A percentile compares a stretch with the other conserved stretches of the same genome.
phyloP scores from a whole-genome alignment of 768 basidiomycete genomes.

The Lactarius tabidus region DNA sequence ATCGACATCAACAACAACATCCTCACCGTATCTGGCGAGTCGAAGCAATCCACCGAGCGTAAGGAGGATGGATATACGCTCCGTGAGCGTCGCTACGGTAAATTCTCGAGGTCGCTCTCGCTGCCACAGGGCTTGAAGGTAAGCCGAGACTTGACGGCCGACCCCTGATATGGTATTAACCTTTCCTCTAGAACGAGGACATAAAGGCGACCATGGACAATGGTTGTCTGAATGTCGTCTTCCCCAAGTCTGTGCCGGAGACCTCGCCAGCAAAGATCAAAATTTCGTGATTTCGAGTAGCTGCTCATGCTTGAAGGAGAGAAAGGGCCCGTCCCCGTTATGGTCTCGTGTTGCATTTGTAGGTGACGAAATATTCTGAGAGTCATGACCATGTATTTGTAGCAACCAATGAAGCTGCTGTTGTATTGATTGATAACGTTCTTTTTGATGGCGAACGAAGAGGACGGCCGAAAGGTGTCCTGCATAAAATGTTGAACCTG shows the following conservation, averaged over 20 bases:
- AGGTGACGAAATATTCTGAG: not conserved
- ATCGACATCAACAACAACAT: slow-evolving; percentile 50
- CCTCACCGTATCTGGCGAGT: slow-evolving; percentile 51
- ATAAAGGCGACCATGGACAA: slow-evolving; percentile 32
- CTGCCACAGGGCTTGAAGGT: slow-evolving; percentile 28
- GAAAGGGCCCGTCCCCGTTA: not conserved
- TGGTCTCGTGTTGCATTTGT: not conserved
- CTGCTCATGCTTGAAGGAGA: not conserved
- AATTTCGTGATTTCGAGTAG: slow-evolving; percentile 7
- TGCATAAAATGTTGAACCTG: not conserved
- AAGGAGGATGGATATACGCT: slow-evolving; percentile 37
- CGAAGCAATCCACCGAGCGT: slow-evolving; percentile 32
- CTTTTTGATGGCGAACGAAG: not conserved
- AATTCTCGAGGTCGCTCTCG: slow-evolving; percentile 30
- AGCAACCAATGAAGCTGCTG: not conserved
- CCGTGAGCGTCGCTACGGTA: slow-evolving; percentile 33
- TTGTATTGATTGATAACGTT: not conserved
- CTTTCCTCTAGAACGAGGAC: slow-evolving; percentile 27
- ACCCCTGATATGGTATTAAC: not conserved
- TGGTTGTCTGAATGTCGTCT: slow-evolving; percentile 32
- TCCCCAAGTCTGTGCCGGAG: slow-evolving; percentile 28
- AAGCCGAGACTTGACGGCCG: not conserved
- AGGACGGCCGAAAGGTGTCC: not conserved
- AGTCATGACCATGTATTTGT: not conserved
- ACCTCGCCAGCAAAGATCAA: slow-evolving; percentile 7